Percentiles rank a stretch among this genome's conserved stretches.
Conservation (phyloP, 306 rosid genomes). For the Luffa aegyptiaca region DNA sequence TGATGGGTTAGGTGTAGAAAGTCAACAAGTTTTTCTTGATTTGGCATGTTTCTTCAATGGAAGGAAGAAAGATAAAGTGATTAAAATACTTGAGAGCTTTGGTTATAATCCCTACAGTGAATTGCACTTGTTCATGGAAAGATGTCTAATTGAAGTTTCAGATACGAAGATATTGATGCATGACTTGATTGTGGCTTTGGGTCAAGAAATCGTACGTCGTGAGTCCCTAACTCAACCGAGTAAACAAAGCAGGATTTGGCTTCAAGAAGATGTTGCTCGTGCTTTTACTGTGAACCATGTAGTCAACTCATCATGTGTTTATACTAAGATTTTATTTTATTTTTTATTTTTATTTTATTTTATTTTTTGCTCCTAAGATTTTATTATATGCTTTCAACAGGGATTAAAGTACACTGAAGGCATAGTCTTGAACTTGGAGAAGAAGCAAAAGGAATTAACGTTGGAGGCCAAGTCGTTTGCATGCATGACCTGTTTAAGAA, state of each 20-base stretch:
- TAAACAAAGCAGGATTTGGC: conserved; percentile 10
- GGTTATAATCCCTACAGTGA: neutral
- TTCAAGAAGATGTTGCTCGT: neutral
- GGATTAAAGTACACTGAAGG: conserved; percentile 4
- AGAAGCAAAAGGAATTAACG: neutral
- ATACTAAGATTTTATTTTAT: neutral
- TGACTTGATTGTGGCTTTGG: neutral
- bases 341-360: neutral
- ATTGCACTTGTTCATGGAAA: neutral
- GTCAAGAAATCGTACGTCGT: neutral
- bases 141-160: neutral
- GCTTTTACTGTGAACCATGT: neutral
- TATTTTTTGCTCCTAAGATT: neutral
- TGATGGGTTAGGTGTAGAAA: neutral
- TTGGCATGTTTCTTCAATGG: conserved; percentile 12
- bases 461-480: neutral
- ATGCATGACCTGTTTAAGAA: neutral
- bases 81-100: neutral
- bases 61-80: neutral
- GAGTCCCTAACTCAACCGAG: neutral
- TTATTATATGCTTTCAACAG: neutral
- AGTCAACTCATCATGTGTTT: neutral
- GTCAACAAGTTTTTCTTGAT: neutral
- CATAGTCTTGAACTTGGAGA: neutral
- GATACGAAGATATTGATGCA: conserved; percentile 9